A percentile compares a stretch with the other conserved stretches of the same genome.
Evolutionary conservation across 768 basidiomycete species (phyloP).

Genomic region (Lentinula aciculospora): DNA sequence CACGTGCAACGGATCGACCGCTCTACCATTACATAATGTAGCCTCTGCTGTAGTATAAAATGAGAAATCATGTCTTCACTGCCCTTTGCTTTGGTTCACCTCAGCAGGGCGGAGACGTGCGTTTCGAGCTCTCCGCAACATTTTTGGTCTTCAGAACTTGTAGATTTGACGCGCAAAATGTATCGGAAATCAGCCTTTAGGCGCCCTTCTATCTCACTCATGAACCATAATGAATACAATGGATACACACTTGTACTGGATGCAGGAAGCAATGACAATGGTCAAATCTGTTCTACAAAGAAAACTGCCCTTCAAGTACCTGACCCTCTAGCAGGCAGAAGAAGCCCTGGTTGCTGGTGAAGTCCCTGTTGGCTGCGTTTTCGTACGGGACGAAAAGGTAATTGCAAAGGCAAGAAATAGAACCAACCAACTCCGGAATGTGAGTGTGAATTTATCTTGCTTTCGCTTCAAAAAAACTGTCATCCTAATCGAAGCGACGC

Average conservation of each 20-base stretch:
- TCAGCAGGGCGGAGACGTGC: no score
- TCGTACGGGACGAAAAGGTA: slow-evolving; percentile 70
- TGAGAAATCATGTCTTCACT: no score
- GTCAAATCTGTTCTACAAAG: not conserved
- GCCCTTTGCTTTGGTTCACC: no score
- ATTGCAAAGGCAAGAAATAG: slow-evolving; percentile 89
- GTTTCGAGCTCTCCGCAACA: no score
- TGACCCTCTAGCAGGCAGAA: slow-evolving; percentile 49
- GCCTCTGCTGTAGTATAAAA: no score
- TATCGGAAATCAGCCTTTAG: not conserved
- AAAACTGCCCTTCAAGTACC: not conserved
- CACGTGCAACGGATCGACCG: not conserved
- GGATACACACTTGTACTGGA: slow-evolving; percentile 2
- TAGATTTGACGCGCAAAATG: no score
- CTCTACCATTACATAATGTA: no score
- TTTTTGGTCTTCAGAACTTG: not conserved
- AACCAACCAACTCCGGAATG: slow-evolving; percentile 92
- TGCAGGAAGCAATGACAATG: slow-evolving; percentile 7
- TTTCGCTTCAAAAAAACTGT: no score
- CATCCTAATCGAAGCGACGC: not conserved
- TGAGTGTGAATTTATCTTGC: slow-evolving; percentile 28
- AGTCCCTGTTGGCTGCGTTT: slow-evolving; percentile 96
- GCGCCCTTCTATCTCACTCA: no score
- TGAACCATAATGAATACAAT: no score
- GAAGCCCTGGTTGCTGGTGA: slow-evolving; percentile 83